Base-by-base conservation (phyloP, 345 rosid species). In the Arabidopsis suecica region DNA sequence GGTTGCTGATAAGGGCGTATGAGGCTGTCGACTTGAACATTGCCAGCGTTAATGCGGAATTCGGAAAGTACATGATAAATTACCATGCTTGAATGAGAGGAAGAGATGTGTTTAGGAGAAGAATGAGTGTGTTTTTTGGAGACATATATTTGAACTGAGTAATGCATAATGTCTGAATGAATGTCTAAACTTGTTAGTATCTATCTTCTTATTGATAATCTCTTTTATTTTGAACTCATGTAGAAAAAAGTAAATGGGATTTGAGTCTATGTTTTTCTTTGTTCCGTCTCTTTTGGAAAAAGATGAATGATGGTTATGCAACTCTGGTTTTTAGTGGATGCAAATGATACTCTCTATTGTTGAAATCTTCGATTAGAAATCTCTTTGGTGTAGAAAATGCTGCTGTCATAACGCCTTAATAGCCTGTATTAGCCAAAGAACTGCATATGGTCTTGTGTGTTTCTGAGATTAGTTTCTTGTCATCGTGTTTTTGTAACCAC, bases 301-400 rank as follows among this genome's bases (percentile, higher is more conserved):
- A 89, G 77, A 88, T 37, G 94, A 89, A 82, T 93, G 82, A 87
- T 50, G 53, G 56, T 33, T 65, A 3, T 38, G 38, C 55, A 41
- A 20, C 16, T 64, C 6, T 44, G 64, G 22, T 51, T 68, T 61
- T 42, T 53, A 1, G 5, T 34, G 41, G 57, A 61, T 68, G 70
- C 20, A n/a, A 7, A 25, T 41, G 59, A 69, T 70, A 56, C 65
- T 69, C 64, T 62, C 71, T 0, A 6, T 71, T 78, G 62, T 64
- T 65, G 62, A 64, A 64, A 56, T 70, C 55, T 71, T 70, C 71
- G 80, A 28, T 63, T 56, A 28, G 67, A 77, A 28, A 64, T 55
- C 37, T 70, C n/a, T 51, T 10, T 33, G 55, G 56, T 65, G 71
- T 73, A 32, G 34, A 73, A 56, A 28, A 22, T 41, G n/a, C 41